These are phyloP conservation scores for Nakazawaea anatomiae DNA, from an alignment of 805 yeast species.

Conservation along the genomic window DNA sequence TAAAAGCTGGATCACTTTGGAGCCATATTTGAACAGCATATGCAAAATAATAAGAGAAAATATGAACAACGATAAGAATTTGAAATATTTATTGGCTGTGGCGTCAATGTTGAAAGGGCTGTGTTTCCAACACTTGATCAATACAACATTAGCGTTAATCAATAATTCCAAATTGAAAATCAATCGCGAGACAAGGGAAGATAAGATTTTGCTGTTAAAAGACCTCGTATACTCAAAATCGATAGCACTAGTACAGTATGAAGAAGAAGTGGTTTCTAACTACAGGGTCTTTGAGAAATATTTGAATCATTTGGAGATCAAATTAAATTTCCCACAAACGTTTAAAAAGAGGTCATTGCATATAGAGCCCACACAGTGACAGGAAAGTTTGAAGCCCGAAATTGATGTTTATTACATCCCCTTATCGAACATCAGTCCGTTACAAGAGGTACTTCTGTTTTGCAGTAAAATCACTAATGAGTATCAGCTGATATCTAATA, in stretches of 20 bases:
- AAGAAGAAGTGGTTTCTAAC: neutral
- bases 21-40: constrained; percentile 7
- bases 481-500: neutral
- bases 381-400: constrained; percentile 10
- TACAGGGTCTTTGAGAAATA: constrained; percentile 4
- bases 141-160: neutral
- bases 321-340: constrained; percentile 8
- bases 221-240: constrained; percentile 1
- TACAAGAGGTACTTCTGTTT: constrained; percentile 8
- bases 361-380: constrained; percentile 3
- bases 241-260: neutral
- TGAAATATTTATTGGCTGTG: constrained; percentile 2
- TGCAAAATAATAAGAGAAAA: neutral
- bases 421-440: neutral
- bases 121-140: constrained; percentile 5
- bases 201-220: neutral
- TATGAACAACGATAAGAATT: neutral
- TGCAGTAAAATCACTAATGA: neutral
- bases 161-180: constrained; percentile 2
- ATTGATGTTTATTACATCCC: constrained; percentile 7
- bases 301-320: constrained; percentile 6
- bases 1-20: constrained; percentile 10
- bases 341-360: constrained; percentile 7
- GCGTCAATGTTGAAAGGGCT: constrained; percentile 5
- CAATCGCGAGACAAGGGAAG: neutral